A percentile compares a stretch with the other conserved stretches of the same genome.
These are phyloP conservation scores for Fusarium nurragi DNA, from an alignment of 2,329 filamentous ascomycete genomes.

Conservation along the genomic window DNA sequence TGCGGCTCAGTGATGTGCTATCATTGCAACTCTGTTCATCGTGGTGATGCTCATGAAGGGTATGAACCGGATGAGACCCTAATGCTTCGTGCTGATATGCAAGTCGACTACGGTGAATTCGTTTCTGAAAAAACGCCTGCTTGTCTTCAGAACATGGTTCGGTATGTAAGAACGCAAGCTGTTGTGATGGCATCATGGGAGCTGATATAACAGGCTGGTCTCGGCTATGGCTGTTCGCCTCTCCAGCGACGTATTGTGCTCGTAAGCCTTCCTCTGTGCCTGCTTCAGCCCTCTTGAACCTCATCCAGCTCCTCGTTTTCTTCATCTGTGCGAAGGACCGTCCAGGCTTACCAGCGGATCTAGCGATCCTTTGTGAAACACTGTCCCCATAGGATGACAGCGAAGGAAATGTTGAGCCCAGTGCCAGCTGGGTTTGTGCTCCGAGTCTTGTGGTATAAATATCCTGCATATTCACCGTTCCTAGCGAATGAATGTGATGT, in stretches of 20 bases:
- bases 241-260: not conserved
- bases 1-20: not conserved
- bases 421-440: not conserved
- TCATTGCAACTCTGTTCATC: not conserved
- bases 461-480: slow-evolving; percentile 4
- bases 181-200: not conserved
- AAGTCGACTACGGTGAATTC: not conserved
- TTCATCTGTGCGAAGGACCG: slow-evolving; percentile 1
- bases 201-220: not conserved
- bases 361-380: not conserved
- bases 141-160: not conserved
- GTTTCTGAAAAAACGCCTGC: not conserved
- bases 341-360: not conserved
- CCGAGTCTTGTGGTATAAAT: not conserved
- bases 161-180: not conserved
- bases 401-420: not conserved
- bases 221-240: not conserved
- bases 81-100: not conserved
- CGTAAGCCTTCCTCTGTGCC: not conserved
- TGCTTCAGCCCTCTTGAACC: not conserved
- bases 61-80: slow-evolving; percentile 2
- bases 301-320: not conserved
- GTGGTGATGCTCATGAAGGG: not conserved
- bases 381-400: not conserved
- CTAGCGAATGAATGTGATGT: not conserved